A percentile compares a stretch with the other conserved stretches of the same genome.
These are phyloP conservation scores for Diaporthe velutina DNA, from an alignment of 2,329 filamentous ascomycete genomes.

Conservation along the genomic window DNA sequence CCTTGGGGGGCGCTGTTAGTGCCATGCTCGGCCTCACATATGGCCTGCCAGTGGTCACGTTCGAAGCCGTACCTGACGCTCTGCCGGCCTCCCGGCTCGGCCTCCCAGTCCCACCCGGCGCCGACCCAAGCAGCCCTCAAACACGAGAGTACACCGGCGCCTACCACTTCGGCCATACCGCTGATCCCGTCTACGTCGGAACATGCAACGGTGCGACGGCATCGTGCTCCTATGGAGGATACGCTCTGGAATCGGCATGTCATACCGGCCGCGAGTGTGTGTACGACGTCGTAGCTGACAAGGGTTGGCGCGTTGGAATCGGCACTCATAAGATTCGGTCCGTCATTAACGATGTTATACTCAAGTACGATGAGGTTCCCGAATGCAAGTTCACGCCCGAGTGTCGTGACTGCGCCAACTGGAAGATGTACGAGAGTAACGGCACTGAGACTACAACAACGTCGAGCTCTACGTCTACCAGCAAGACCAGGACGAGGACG, in stretches of 20 bases:
- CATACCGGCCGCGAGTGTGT: constrained; percentile 90
- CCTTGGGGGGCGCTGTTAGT: constrained; percentile 88
- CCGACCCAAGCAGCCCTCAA: constrained; percentile 79
- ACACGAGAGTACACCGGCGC: constrained; percentile 79
- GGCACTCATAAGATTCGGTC: constrained; percentile 91
- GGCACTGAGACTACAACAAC: constrained; percentile 82
- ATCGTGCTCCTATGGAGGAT: constrained; percentile 90
- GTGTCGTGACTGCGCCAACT: constrained; percentile 90
- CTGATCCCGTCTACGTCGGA: constrained; percentile 94
- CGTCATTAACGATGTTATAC: constrained; percentile 89
- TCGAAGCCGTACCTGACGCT: constrained; percentile 93
- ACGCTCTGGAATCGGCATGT: constrained; percentile 93
- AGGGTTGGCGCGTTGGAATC: constrained; percentile 92
- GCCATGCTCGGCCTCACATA: constrained; percentile 93
- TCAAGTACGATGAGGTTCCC: constrained; percentile 85
- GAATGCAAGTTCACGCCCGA: constrained; percentile 81
- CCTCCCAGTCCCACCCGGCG: constrained; percentile 85
- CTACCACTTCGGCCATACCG: constrained; percentile 94
- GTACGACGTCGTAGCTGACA: constrained; percentile 92
- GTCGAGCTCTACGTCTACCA: constrained; percentile 67
- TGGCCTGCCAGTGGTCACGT: constrained; percentile 90
- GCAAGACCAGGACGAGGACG: constrained; percentile 78
- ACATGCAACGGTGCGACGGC: constrained; percentile 92
- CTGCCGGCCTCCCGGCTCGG: constrained; percentile 87
- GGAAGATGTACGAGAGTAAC: constrained; percentile 97